Evolutionary conservation across 208 protist genomes (phyloP).

Genomic region (Leishmania martiniquensis): DNA sequence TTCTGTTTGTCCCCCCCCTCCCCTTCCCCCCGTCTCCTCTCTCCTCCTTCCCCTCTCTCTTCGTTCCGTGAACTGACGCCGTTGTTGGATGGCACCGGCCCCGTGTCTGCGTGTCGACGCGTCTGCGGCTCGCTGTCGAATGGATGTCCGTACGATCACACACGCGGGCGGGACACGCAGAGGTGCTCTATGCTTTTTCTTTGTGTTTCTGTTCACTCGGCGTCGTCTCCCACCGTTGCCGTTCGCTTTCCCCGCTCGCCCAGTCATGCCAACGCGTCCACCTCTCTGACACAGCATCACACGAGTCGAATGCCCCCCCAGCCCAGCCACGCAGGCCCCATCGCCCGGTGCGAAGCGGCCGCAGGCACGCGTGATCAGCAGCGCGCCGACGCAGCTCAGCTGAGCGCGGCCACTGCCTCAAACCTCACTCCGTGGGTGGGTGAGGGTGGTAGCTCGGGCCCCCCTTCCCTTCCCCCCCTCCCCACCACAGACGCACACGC

Average conservation of each 20-base stretch:
- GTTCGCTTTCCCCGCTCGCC: no score
- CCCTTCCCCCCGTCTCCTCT: no score
- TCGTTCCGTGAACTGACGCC: background rate
- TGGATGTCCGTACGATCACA: background rate
- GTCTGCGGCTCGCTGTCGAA: background rate
- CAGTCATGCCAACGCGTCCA: background rate
- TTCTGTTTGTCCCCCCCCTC: background rate
- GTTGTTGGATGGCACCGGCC: background rate
- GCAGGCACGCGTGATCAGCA: background rate
- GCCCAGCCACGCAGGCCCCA: background rate
- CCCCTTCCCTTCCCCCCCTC: no score
- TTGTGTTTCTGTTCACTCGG: no score
- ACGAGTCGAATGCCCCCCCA: background rate
- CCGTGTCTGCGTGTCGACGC: background rate
- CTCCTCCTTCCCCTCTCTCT: conserved; percentile 7
- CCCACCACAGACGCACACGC: no score
- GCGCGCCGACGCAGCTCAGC: background rate
- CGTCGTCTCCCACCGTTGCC: no score
- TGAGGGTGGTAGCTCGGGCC: no score
- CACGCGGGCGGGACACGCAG: background rate
- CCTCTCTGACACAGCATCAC: background rate
- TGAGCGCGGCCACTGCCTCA: background rate
- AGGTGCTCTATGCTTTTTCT: background rate
- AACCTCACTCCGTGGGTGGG: no score
- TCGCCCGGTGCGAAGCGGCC: no score